Conservation (phyloP, 2,329 filamentous ascomycete genomes). For the Botrytis fabae region DNA sequence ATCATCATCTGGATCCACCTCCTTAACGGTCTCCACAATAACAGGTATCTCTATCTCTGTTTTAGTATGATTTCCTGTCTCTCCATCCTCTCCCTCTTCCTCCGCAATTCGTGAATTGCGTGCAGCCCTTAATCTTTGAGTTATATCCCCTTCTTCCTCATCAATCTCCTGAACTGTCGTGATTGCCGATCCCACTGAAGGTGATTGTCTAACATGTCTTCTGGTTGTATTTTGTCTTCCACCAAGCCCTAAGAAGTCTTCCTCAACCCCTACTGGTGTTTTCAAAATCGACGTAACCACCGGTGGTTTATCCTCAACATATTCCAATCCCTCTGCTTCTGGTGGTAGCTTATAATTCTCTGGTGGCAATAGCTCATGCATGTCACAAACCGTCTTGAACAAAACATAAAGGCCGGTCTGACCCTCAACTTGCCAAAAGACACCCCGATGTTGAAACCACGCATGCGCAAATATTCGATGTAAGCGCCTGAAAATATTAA, state of each 20-base stretch:
- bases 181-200: conserved; percentile 75
- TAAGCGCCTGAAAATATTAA: conserved; percentile 91
- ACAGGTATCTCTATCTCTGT: conserved; percentile 39
- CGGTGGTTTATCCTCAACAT: conserved; percentile 46
- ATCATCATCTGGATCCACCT: conserved; percentile 33
- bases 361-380: conserved; percentile 82
- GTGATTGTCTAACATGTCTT: conserved; percentile 76
- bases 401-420: conserved; percentile 92
- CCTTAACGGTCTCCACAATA: conserved; percentile 39
- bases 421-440: conserved; percentile 92
- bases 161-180: conserved; percentile 80
- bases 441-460: conserved; percentile 94
- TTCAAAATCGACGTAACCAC: conserved; percentile 42
- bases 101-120: conserved; percentile 46
- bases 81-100: conserved; percentile 11
- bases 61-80: conserved; percentile 17
- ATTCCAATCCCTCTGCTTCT: conserved; percentile 84
- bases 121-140: conserved; percentile 49
- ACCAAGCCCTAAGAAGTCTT: conserved; percentile 55
- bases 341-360: conserved; percentile 96
- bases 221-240: conserved; percentile 70
- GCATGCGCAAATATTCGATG: conserved; percentile 98
- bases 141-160: conserved; percentile 65
- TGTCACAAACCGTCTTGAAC: conserved; percentile 95
- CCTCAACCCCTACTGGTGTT: conserved; percentile 45